These are phyloP conservation scores for Hansenula sp. DNA, from an alignment of 1,139 yeast species.

Conservation along the genomic window DNA sequence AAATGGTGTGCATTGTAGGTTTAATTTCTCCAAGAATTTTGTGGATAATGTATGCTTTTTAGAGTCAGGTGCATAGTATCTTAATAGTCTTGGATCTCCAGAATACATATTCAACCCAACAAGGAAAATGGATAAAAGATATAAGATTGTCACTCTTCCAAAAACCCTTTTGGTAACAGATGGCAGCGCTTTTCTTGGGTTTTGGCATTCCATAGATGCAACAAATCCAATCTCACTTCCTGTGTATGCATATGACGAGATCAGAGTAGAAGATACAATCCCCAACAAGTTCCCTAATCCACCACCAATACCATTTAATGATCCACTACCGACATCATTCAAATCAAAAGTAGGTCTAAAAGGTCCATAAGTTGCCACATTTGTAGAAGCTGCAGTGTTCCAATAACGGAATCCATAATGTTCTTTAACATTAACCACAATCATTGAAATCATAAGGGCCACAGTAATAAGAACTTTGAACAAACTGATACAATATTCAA, in stretches of 20 bases:
- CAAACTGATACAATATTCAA: constrained; percentile 62
- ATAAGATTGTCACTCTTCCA: constrained; percentile 66
- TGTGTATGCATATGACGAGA: constrained; percentile 69
- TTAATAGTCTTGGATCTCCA: constrained; percentile 67
- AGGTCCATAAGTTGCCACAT: constrained; percentile 57
- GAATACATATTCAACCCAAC: constrained; percentile 70
- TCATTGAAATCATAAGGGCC: constrained; percentile 59
- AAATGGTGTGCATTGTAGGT: constrained; percentile 22
- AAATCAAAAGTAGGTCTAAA: constrained; percentile 69
- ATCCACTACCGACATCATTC: constrained; percentile 45
- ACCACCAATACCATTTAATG: constrained; percentile 54
- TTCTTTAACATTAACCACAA: constrained; percentile 55
- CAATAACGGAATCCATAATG: constrained; percentile 66
- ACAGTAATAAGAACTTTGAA: constrained; percentile 54
- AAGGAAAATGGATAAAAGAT: constrained; percentile 65
- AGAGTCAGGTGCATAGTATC: constrained; percentile 35
- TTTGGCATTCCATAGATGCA: constrained; percentile 83
- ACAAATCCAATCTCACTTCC: constrained; percentile 83
- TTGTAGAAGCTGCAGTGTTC: constrained; percentile 49
- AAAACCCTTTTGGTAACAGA: constrained; percentile 74
- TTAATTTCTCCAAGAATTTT: constrained; percentile 9
- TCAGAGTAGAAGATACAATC: constrained; percentile 56
- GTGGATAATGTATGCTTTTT: constrained; percentile 4
- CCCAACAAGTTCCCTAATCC: constrained; percentile 61
- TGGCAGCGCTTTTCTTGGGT: constrained; percentile 76